Evolutionary conservation across 805 yeast genomes (phyloP), one percentile per base, ranked within the genome.

Genomic region (Yamadazyma sp.): DNA sequence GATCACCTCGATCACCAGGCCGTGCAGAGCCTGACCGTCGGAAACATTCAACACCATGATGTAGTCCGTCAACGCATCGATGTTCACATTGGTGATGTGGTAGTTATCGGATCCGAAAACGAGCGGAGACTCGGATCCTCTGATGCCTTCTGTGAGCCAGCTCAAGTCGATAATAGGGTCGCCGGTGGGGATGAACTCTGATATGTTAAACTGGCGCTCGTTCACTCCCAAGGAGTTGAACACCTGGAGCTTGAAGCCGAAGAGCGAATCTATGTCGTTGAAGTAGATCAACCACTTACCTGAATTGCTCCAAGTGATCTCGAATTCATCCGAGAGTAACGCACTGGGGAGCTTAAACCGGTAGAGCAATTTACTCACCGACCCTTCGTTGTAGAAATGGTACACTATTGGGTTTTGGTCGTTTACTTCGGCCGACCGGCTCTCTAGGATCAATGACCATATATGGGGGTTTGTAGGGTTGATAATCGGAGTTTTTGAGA

Each of bases 281-380:
- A 64, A 59, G 25, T 50, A 44, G 22, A 50, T 41, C 3, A 67
- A 41, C 71, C 71, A 67, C 24, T 49, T 53, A 0, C 71, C 71
- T 5, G 58, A 49, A 1, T 42, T 28, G 1, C 67, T 57, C 73
- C 73, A 68, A 14, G 33, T 12, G 7, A 63, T 32, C 3, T 34
- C 25, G 24, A 41, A 39, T 1, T 57, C 47, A 3, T 44, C 25
- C 19, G 55, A 22, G 7, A 49, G 28, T 15, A 58, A 37, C 2
- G 43, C 15, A 25, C 39, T 19, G 7, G 58, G 50, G 16, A 59
- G 38, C 23, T 55, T 45, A 19, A 48, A 54, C 30, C 46, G 43
- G 35, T 50, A 58, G 8, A 48, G 43, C 14, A 62, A 39, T 13
- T 34, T 40, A 46, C 73, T 66, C 13, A 38, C 45, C 5, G 61